Evolutionary conservation across 2,329 filamentous ascomycete species (phyloP).

Genomic region (Parasarocladium wereldwijsianum): DNA sequence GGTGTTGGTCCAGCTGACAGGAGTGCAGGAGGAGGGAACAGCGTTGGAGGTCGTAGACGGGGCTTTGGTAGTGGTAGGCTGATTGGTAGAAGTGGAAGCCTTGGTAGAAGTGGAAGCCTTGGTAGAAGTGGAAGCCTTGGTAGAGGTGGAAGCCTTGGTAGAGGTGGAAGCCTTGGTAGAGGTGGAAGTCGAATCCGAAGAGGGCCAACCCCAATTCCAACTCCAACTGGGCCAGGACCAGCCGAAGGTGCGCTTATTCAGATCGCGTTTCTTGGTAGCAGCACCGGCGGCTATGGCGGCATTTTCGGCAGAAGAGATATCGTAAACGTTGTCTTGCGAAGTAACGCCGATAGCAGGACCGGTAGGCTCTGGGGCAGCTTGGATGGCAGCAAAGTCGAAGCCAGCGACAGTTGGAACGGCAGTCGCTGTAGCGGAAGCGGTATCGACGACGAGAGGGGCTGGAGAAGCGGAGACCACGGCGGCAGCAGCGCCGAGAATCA

Average conservation of each 20-base stretch:
- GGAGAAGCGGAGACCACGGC: constrained; percentile 1
- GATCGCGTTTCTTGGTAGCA: background rate
- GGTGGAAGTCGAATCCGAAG: too few relatives aligned
- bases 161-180: background rate
- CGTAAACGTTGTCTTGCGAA: constrained; percentile 1
- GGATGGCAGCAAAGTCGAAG: constrained; percentile 2
- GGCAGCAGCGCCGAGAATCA: constrained; percentile 1
- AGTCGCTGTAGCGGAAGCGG: too few relatives aligned
- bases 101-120: too few relatives aligned
- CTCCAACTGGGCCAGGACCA: background rate
- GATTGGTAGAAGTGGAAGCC: background rate
- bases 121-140: too few relatives aligned
- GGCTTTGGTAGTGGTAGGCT: background rate
- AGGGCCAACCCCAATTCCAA: background rate
- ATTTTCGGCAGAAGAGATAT: background rate
- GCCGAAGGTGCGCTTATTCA: background rate
- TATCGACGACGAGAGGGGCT: too few relatives aligned
- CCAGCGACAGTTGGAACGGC: too few relatives aligned
- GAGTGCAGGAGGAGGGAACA: constrained; percentile 2
- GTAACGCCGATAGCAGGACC: constrained; percentile 1
- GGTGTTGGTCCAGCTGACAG: constrained; percentile 3
- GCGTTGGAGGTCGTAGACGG: background rate
- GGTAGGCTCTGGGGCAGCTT: background rate
- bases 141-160: too few relatives aligned
- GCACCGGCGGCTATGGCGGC: background rate